Conservation (phyloP, 2,329 filamentous ascomycete species). For the Colletotrichum sp. region DNA sequence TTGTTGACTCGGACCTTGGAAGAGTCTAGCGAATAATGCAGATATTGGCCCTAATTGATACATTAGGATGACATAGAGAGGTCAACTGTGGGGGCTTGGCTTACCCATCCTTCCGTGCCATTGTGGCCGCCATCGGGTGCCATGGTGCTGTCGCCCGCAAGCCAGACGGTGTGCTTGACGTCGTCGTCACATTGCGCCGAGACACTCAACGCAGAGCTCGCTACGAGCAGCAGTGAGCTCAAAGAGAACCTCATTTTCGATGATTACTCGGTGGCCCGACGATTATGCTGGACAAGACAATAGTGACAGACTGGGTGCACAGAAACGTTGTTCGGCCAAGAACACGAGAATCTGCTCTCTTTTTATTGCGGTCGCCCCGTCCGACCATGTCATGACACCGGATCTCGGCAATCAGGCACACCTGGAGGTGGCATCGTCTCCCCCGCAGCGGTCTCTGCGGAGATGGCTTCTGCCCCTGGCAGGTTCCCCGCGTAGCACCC, state of each 20-base stretch:
- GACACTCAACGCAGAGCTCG: not conserved
- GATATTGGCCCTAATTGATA: constrained; percentile 54
- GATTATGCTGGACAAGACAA: not conserved
- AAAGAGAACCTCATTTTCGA: not conserved
- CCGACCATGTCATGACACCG: not conserved
- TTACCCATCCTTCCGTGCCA: constrained; percentile 63
- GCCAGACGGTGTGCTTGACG: constrained; percentile 47
- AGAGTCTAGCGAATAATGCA: constrained; percentile 51
- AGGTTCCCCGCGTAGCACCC: constrained; percentile 1
- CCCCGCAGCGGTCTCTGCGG: not conserved
- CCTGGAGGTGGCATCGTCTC: not conserved
- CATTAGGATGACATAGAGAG: no score
- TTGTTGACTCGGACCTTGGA: constrained; percentile 53
- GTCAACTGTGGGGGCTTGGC: no score
- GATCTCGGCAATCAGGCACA: constrained; percentile 5
- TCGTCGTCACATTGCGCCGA: not conserved
- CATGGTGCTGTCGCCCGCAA: constrained; percentile 69
- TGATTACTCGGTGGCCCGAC: not conserved
- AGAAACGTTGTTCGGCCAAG: rapidly evolving
- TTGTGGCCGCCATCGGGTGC: constrained; percentile 44
- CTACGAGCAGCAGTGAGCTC: not conserved
- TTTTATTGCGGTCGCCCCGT: not conserved
- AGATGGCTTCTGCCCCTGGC: not conserved
- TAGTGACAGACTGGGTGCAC: not conserved
- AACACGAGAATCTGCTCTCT: not conserved